Evolutionary conservation across 129 eudicot species (phyloP), one percentile per base, ranked within the genome.

Genomic region (Flaveria sonorensis): DNA sequence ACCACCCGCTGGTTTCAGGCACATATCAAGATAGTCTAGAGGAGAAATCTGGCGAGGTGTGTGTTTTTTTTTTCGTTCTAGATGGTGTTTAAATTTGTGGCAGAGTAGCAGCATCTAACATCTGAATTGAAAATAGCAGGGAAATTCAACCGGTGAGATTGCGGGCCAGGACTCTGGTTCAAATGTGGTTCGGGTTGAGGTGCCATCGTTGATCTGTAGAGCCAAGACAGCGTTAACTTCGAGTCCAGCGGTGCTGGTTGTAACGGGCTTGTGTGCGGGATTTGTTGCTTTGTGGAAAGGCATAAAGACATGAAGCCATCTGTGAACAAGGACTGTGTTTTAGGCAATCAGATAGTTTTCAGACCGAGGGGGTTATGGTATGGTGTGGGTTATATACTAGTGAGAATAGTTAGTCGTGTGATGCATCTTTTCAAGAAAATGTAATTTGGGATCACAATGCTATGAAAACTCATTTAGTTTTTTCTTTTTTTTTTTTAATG

Each of bases 241-340:
- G 1, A 15, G 59, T 59, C 77, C 72, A 21, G 51, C 45, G 81
- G 83, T 83, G 57, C 59, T 80, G 68, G 56, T 81, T 36, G 80
- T 74, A 3, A 51, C 83, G 13, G 82, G 90, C 43, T 24, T 91
- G 68, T 40, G 78, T 12, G 76, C 82, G 36, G 79, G 84, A 11
- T 71, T 61, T 20, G 30, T 77, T 36, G 82, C 86, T 50, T 26
- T 86, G 13, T 81, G 78, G 85, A 84, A 69, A 28, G 45, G 80
- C 62, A 10, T 61, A 30, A 45, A 24, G 10, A 70, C 2, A 3
- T 57, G 63, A 78, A 45, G 42, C 60, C 30, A 23, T 70, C 36
- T 60, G 53, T 60, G 52, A 48, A 60, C 47, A 65, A 7, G 28
- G 23, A 42, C 13, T 64, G 53, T 7, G 61, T 32, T 78, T 57